Evolutionary conservation across 805 yeast species (phyloP).

Genomic region (Candida sakaeoensis): DNA sequence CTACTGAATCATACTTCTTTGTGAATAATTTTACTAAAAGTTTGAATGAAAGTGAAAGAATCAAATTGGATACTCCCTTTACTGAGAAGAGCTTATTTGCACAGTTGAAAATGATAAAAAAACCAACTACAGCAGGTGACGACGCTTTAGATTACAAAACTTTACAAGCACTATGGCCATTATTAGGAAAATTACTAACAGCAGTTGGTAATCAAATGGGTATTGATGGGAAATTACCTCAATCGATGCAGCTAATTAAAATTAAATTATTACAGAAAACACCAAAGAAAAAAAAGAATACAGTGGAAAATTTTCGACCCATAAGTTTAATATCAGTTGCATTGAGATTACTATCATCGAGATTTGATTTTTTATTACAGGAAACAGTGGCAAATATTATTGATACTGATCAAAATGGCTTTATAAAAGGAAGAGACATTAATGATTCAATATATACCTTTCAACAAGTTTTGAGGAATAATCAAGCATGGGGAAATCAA

Average conservation of each 20-base stretch:
- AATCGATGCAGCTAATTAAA: not conserved
- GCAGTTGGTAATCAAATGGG: not conserved
- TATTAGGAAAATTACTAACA: not conserved
- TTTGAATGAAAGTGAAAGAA: not conserved
- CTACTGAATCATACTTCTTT: not conserved
- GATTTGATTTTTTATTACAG: not conserved
- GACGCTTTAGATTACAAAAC: slow-evolving; percentile 1
- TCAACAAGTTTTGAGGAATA: not conserved
- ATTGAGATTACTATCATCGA: not conserved
- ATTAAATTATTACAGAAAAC: slow-evolving; percentile 2
- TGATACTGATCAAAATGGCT: not conserved
- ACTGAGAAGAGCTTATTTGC: not conserved
- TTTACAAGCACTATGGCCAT: not conserved
- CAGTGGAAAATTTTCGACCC: slow-evolving; percentile 1
- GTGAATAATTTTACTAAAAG: not conserved
- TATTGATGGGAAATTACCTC: not conserved
- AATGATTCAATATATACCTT: not conserved
- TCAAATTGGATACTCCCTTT: not conserved
- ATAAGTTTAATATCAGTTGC: not conserved
- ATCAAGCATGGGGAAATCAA: not conserved
- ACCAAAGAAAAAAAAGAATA: not conserved
- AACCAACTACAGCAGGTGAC: slow-evolving; percentile 1
- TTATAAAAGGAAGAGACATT: not conserved
- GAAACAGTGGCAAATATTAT: not conserved
- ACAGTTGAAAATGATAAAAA: slow-evolving; percentile 1